Percentiles rank a stretch among this genome's conserved stretches.
phyloP scores from a whole-genome alignment of 2,329 filamentous ascomycete species.

The Talaromyces albobiverticillius region DNA sequence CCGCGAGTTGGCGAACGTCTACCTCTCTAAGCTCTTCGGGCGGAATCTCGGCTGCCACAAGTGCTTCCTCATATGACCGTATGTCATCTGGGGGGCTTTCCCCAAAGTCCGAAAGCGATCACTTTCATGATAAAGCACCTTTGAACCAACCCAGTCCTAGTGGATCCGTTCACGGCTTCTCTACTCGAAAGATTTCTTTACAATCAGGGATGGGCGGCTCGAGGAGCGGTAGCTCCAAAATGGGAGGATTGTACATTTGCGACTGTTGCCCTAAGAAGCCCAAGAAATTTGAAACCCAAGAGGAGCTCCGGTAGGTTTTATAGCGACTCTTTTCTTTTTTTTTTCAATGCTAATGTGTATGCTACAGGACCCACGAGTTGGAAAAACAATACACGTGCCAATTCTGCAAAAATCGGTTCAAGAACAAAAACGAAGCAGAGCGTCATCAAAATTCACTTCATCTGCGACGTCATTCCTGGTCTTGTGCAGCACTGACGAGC shows the following conservation, averaged over 20 bases:
- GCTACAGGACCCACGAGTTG: constrained; percentile 72
- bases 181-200: constrained; percentile 49
- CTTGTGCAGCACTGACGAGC: constrained; percentile 76
- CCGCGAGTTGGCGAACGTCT: constrained; percentile 58
- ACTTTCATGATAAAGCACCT: constrained; percentile 52
- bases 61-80: constrained; percentile 60
- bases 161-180: constrained; percentile 36
- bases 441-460: constrained; percentile 94
- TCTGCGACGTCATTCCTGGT: constrained; percentile 91
- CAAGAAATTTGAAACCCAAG: constrained; percentile 84
- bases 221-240: constrained; percentile 22
- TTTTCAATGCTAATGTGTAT: not conserved
- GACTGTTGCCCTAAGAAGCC: constrained; percentile 97
- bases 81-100: constrained; percentile 61
- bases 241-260: constrained; percentile 62
- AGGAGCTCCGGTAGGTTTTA: constrained; percentile 74
- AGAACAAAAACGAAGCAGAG: constrained; percentile 98
- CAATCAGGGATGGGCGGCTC: constrained; percentile 21
- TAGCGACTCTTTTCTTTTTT: not conserved
- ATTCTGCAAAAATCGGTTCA: constrained; percentile 93
- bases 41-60: constrained; percentile 59
- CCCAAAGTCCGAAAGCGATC: constrained; percentile 55
- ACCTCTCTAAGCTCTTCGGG: constrained; percentile 44
- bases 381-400: constrained; percentile 96
- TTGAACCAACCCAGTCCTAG: constrained; percentile 45